Conservation (phyloP, 257 asterid genomes). For the Solanum bulbocastanum region DNA sequence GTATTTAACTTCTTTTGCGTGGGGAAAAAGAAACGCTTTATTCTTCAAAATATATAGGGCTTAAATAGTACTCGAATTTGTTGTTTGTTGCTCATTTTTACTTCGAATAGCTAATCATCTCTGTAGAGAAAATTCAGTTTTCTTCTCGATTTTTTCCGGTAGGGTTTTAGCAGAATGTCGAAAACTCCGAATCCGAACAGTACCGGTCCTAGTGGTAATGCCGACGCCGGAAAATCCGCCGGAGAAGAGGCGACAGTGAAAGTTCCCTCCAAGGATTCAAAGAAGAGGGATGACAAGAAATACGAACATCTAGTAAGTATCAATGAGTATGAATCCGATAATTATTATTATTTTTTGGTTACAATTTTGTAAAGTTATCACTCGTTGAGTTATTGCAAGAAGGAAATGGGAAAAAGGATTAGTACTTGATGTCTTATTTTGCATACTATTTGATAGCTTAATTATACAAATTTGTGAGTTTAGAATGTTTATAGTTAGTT, state of each 20-base stretch:
- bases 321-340: neutral
- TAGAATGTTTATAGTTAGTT: neutral
- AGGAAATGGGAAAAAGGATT: neutral
- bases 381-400: neutral
- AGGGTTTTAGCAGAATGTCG: conserved; percentile 18
- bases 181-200: conserved; percentile 23
- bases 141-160: neutral
- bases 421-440: neutral
- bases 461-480: neutral
- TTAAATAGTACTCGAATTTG: neutral
- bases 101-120: neutral
- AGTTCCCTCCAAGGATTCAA: conserved; percentile 60
- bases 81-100: neutral
- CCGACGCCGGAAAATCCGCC: conserved; percentile 8
- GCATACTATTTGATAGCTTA: neutral
- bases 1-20: neutral
- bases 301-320: conserved; percentile 88
- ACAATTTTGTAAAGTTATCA: neutral
- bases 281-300: conserved; percentile 77
- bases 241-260: conserved; percentile 42
- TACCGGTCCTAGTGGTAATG: conserved; percentile 33
- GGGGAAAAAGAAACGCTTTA: neutral
- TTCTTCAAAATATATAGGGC: neutral
- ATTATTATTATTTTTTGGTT: neutral
- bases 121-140: neutral